Conservation (phyloP, 192 early-diverging fungal species). For the Umbelopsis ramanniana region DNA sequence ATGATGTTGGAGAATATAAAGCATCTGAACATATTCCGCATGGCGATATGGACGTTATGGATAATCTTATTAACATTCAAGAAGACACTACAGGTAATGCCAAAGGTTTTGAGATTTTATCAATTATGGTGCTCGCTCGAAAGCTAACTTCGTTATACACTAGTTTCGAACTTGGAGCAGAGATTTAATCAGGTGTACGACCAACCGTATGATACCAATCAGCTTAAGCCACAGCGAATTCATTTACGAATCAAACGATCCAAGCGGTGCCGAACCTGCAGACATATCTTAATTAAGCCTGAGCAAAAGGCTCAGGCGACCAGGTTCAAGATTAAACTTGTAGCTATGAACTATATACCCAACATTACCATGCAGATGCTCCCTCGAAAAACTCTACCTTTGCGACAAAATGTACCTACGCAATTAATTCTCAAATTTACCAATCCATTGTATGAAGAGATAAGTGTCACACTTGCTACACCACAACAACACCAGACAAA, state of each 20-base stretch:
- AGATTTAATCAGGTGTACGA: constrained; percentile 65
- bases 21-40: constrained; percentile 50
- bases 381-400: constrained; percentile 38
- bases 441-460: constrained; percentile 80
- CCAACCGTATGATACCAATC: constrained; percentile 59
- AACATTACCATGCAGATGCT: constrained; percentile 68
- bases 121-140: not conserved
- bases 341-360: constrained; percentile 85
- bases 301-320: constrained; percentile 89
- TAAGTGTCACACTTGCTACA: constrained; percentile 61
- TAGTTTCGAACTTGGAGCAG: constrained; percentile 63
- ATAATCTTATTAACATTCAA: constrained; percentile 38
- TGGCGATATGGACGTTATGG: constrained; percentile 33
- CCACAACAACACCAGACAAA: constrained; percentile 30
- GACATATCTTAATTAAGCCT: constrained; percentile 90
- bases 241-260: constrained; percentile 85
- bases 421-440: constrained; percentile 73
- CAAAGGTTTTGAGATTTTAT: not conserved
- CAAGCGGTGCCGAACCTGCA: constrained; percentile 86
- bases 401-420: constrained; percentile 34
- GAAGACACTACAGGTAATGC: constrained; percentile 47
- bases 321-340: constrained; percentile 87
- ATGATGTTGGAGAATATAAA: constrained; percentile 53
- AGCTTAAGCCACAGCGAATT: constrained; percentile 82
- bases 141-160: not conserved